phyloP scores from a whole-genome alignment of 208 protist genomes.

The Acanthamoeba culbertsoni region DNA sequence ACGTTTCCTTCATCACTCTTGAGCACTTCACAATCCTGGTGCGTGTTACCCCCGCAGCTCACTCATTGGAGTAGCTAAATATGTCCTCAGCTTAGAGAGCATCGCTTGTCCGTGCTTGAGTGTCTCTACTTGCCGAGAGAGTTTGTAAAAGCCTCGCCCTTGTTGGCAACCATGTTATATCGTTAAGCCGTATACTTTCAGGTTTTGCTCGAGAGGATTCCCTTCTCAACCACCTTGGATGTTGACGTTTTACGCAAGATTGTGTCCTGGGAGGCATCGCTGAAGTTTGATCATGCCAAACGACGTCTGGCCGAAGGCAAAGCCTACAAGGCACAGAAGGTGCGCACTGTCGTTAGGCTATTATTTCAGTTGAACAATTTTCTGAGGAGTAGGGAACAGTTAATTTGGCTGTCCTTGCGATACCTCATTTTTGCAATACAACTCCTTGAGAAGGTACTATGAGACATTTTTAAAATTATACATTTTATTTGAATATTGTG shows the following conservation, averaged over 20 bases:
- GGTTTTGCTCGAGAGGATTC: conserved; percentile 2
- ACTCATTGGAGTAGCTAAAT: not conserved
- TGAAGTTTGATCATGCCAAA: conserved; percentile 60
- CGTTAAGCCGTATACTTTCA: not conserved
- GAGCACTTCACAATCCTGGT: conserved; percentile 56
- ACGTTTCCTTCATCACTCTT: conserved; percentile 43
- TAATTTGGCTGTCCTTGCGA: conserved; percentile 49
- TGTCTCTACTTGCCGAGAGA: conserved; percentile 29
- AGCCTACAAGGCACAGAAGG: conserved; percentile 44
- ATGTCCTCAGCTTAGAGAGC: conserved; percentile 40
- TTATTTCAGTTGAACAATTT: no score
- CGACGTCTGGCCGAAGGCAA: conserved; percentile 30
- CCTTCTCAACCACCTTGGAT: not conserved
- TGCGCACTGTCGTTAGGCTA: no score
- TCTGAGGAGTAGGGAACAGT: no score
- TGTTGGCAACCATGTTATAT: not conserved
- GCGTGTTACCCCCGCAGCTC: not conserved
- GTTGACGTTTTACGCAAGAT: not conserved
- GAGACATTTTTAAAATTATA: not conserved
- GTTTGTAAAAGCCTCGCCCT: not conserved
- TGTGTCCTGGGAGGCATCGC: conserved; percentile 6
- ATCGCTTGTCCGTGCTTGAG: conserved; percentile 49
- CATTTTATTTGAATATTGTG: not conserved
- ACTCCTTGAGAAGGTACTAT: not conserved
- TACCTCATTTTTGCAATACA: conserved; percentile 50